Evolutionary conservation across 768 basidiomycete genomes (phyloP).

Genomic region (Pleurotus ostreatus): DNA sequence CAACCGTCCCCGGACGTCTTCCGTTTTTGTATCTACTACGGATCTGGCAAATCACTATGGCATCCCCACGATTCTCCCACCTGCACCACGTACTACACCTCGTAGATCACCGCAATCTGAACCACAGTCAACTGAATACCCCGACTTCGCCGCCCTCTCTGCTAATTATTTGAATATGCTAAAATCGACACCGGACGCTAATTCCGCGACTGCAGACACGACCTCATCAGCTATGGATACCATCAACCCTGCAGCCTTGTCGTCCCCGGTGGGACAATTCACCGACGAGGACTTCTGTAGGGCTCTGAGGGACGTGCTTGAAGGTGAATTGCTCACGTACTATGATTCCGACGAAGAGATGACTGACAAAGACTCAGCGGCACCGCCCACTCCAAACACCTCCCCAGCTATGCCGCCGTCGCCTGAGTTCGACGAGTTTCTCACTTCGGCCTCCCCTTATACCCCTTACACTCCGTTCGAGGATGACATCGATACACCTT

Average conservation of each 20-base stretch:
- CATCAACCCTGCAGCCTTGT: constrained; percentile 19
- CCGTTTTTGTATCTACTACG: constrained; percentile 58
- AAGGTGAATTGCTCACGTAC: constrained; percentile 11
- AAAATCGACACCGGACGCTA: constrained; percentile 41
- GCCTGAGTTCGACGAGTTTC: constrained; percentile 23
- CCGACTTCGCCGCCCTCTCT: constrained; percentile 48
- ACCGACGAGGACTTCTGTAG: constrained; percentile 19
- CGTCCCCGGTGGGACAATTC: constrained; percentile 15
- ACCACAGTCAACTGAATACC: constrained; percentile 17
- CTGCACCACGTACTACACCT: constrained; percentile 58
- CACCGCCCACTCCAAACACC: constrained; percentile 9
- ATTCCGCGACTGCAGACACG: constrained; percentile 26
- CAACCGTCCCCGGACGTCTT: constrained; percentile 66
- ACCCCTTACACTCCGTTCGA: constrained; percentile 29
- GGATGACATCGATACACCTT: constrained; percentile 36
- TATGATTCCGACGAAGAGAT: not conserved
- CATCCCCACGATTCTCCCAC: constrained; percentile 68
- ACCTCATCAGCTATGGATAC: constrained; percentile 21
- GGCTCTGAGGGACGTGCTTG: constrained; percentile 11
- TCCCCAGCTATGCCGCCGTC: constrained; percentile 18
- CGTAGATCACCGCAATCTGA: constrained; percentile 38
- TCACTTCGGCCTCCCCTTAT: constrained; percentile 25
- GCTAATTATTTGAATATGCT: constrained; percentile 72
- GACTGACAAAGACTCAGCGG: not conserved
- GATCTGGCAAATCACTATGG: constrained; percentile 78